Evolutionary conservation across 208 protist species (phyloP).

Genomic region (Leishmania braziliensis): DNA sequence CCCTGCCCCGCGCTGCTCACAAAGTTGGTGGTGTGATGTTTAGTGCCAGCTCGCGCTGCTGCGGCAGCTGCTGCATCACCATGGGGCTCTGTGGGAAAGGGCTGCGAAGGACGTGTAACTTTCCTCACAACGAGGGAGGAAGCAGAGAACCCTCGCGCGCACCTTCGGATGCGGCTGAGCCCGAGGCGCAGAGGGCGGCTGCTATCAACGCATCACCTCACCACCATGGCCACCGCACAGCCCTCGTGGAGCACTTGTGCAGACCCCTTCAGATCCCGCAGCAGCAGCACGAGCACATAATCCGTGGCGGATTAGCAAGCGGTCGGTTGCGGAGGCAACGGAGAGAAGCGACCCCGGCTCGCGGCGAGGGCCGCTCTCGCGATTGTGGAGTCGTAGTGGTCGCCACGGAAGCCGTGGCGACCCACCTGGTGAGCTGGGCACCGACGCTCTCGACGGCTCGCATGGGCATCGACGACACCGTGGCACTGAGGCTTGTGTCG

Average conservation of each 20-base stretch:
- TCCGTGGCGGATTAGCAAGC: not conserved
- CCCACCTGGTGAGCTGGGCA: not conserved
- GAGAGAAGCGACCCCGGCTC: not conserved
- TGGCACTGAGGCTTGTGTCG: not conserved
- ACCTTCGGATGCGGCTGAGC: not conserved
- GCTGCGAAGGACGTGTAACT: not conserved
- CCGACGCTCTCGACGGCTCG: not conserved
- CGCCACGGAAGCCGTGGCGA: not conserved
- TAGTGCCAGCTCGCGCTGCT: conserved; percentile 16
- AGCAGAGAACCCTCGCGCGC: not conserved
- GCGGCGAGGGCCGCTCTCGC: not conserved
- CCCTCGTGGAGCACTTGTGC: conserved; percentile 26
- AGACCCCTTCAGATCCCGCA: conserved; percentile 7
- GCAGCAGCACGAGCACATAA: not conserved
- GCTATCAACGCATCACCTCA: not conserved
- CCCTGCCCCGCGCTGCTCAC: conserved; percentile 16
- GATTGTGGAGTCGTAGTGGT: not conserved
- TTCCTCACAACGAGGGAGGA: not conserved
- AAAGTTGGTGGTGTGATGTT: conserved; percentile 32
- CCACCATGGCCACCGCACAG: conserved; percentile 3
- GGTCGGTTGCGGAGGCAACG: not conserved
- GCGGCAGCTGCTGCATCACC: not conserved
- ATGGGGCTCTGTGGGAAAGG: not conserved
- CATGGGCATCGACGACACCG: not conserved
- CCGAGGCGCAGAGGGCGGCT: not conserved